Evolutionary conservation across 2,329 filamentous ascomycete species (phyloP).

Genomic region (Microcyclosporella mali): DNA sequence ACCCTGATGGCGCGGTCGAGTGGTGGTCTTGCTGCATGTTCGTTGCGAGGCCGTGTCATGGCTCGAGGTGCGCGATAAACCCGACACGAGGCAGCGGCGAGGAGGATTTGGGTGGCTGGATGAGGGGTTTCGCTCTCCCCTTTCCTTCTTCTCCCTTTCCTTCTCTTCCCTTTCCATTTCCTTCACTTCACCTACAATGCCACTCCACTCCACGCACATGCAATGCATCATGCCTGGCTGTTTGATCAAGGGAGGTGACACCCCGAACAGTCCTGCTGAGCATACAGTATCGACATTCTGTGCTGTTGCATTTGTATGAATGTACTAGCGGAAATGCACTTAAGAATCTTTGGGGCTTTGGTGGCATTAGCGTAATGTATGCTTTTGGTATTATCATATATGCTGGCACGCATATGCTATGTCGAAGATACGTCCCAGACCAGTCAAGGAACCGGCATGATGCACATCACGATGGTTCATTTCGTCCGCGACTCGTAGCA

Average conservation of each 20-base stretch:
- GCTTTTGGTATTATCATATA: constrained; percentile 21
- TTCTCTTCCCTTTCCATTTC: too few relatives aligned
- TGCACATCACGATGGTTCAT: background rate
- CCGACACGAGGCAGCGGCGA: background rate
- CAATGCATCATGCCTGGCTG: too few relatives aligned
- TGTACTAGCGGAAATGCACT: constrained; percentile 29
- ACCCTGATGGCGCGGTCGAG: background rate
- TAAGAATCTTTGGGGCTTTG: constrained; percentile 31
- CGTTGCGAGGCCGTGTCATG: constrained; percentile 1
- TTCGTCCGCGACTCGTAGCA: too few relatives aligned
- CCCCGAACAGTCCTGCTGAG: too few relatives aligned
- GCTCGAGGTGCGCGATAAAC: background rate
- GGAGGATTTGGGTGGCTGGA: too few relatives aligned
- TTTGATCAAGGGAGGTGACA: too few relatives aligned
- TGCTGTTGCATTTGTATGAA: constrained; percentile 47
- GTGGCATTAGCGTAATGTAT: constrained; percentile 43
- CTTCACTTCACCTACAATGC: too few relatives aligned
- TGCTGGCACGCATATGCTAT: constrained; percentile 17
- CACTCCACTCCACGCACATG: too few relatives aligned
- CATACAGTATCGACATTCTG: constrained; percentile 47
- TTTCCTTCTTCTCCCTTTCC: too few relatives aligned
- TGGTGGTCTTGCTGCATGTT: constrained; percentile 2
- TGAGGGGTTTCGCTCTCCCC: too few relatives aligned
- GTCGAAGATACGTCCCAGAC: constrained; percentile 10
- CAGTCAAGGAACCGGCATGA: background rate